These are phyloP conservation scores for Penicillium sp. DNA, from an alignment of 2,329 filamentous ascomycete species.

Conservation along the genomic window DNA sequence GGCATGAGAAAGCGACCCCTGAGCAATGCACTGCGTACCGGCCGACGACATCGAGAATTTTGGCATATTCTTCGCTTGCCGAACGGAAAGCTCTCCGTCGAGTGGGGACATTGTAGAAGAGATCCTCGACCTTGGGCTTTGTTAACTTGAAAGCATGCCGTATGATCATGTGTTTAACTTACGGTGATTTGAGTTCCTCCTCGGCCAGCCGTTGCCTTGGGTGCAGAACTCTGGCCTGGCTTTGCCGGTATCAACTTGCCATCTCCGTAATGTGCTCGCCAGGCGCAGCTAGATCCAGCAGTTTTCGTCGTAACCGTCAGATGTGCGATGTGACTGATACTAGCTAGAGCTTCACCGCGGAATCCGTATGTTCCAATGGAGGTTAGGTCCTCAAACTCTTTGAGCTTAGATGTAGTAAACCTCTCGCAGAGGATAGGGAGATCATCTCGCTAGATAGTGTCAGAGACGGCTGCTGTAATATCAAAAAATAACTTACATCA, in stretches of 20 bases:
- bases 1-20: conserved; percentile 92
- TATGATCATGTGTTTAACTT: conserved; percentile 19
- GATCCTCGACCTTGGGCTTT: conserved; percentile 68
- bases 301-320: conserved; percentile 93
- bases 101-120: conserved; percentile 95
- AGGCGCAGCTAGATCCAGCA: conserved; percentile 81
- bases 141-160: neutral
- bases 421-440: conserved; percentile 88
- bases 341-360: conserved; percentile 90
- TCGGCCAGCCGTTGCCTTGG: conserved; percentile 82
- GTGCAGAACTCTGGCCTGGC: conserved; percentile 80
- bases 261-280: conserved; percentile 82
- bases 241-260: conserved; percentile 80
- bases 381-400: conserved; percentile 85
- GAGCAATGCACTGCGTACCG: conserved; percentile 89
- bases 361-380: conserved; percentile 97
- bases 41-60: conserved; percentile 92
- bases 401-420: conserved; percentile 95
- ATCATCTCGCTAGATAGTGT: conserved; percentile 71
- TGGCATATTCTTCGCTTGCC: conserved; percentile 90
- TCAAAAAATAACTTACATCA: conserved; percentile 59
- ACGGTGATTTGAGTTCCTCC: conserved; percentile 90
- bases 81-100: conserved; percentile 87
- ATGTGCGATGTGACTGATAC: conserved; percentile 98
- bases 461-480: neutral